phyloP scores from a whole-genome alignment of 2,329 filamentous ascomycete genomes.

The Aspergillus thermomutatus region DNA sequence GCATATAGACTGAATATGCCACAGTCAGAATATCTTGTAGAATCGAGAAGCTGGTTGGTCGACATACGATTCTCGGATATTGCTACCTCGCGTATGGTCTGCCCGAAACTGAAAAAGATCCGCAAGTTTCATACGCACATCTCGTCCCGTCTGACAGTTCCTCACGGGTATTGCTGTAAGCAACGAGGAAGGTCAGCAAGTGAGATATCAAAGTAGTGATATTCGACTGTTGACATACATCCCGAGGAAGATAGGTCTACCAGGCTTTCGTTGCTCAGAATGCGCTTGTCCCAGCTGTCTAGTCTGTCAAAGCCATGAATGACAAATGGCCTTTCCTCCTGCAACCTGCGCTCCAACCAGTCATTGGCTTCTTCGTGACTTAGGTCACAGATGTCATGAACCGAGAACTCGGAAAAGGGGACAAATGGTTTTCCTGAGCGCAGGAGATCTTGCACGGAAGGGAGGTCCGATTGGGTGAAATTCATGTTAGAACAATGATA shows the following conservation, averaged over 20 bases:
- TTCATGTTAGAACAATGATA: constrained; percentile 3
- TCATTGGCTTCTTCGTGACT: constrained; percentile 7
- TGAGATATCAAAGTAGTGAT: not conserved
- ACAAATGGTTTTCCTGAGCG: constrained; percentile 12
- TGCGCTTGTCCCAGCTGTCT: constrained; percentile 22
- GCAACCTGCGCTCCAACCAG: constrained; percentile 29
- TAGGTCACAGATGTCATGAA: constrained; percentile 6
- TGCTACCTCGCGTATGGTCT: constrained; percentile 1
- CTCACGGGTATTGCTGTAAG: constrained; percentile 29
- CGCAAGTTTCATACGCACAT: constrained; percentile 31
- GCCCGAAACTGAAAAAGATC: constrained; percentile 23
- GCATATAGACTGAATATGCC: constrained; percentile 32
- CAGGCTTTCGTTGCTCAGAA: constrained; percentile 30
- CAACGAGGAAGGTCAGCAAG: constrained; percentile 1
- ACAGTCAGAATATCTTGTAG: constrained; percentile 3
- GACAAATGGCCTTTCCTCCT: constrained; percentile 32
- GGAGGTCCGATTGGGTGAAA: not conserved
- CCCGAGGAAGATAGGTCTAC: constrained; percentile 32
- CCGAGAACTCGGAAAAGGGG: constrained; percentile 19
- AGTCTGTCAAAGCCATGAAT: constrained; percentile 32
- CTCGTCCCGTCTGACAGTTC: constrained; percentile 33
- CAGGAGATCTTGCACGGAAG: constrained; percentile 11
- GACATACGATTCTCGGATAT: constrained; percentile 20
- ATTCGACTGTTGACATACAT: constrained; percentile 15
- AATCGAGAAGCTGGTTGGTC: constrained; percentile 4